Evolutionary conservation across 1,139 yeast genomes (phyloP), one percentile per base, ranked within the genome.

Genomic region (Suhomyces ambrosiae): DNA sequence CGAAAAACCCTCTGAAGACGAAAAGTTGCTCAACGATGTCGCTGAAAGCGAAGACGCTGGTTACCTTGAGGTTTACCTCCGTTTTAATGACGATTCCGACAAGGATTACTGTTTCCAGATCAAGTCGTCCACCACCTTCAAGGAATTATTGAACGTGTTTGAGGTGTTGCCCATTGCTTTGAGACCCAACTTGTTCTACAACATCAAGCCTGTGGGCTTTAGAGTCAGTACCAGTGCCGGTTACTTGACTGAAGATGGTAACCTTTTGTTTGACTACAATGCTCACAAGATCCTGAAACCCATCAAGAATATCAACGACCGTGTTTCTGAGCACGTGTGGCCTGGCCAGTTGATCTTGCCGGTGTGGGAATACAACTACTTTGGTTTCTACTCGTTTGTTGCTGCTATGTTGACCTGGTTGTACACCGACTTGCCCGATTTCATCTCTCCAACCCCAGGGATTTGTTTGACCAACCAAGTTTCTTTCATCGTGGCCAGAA

Each of bases 331-430:
- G 29, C 77, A 76, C 35, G 74, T 79, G 39, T 83, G 95, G 87
- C 96, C 96, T 14, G 96, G 96, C 32, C 97, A 90, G 68, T 75
- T 92, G 60, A 67, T 90, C 45, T 60, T 88, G 12, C 98, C 98
- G 6, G 63, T 74, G 23, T 92, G 96, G 95, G 73, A 76, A 43
- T 71, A 65, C 48, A 76, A 83, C 55, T 59, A 65, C 30, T 65
- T 71, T 36, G 71, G 76, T 16, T 72, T 73, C 47, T 63, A 74
- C 43, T 47, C 71, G 2, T 69, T 81, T 34, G 44, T 76, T 12
- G 38, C 74, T 0, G 44, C 73, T 6, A 67, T 89, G 53, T 37
- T 74, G 10, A 65, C 65, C 13, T 92, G 98, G 97, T 74, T 92
- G 45, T 92, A 90, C 61, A 81, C 95, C 3, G 97, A 92, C 63